Evolutionary conservation across 1,284 basidiomycete genomes (phyloP).

Genomic region (Apiotrichum mycotoxinovorans): DNA sequence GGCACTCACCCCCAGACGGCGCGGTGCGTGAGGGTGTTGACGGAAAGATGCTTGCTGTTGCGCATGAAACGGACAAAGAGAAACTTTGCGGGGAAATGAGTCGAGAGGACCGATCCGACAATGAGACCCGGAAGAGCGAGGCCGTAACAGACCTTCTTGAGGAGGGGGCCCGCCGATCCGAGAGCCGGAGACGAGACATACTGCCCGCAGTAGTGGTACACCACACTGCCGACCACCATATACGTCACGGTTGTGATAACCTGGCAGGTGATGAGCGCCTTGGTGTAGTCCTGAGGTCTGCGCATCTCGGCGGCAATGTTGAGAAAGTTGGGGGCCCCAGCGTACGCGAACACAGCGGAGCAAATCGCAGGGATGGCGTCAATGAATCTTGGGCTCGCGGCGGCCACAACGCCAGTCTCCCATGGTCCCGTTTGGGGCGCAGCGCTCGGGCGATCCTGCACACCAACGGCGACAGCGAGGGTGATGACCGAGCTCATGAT

Average conservation of each 20-base stretch:
- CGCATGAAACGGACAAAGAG: constrained; percentile 56
- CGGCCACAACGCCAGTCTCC: constrained; percentile 36
- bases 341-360: constrained; percentile 33
- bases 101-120: constrained; percentile 30
- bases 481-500: constrained; percentile 31
- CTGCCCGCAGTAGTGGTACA: constrained; percentile 15
- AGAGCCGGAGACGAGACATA: constrained; percentile 34
- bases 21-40: constrained; percentile 33
- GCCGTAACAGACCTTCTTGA: constrained; percentile 44
- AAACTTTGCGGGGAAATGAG: constrained; percentile 42
- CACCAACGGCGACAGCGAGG: constrained; percentile 39
- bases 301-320: constrained; percentile 42
- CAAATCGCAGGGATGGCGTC: constrained; percentile 34
- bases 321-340: constrained; percentile 28
- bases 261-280: constrained; percentile 28
- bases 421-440: constrained; percentile 35
- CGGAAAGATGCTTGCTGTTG: constrained; percentile 31
- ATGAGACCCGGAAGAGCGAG: constrained; percentile 38
- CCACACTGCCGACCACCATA: constrained; percentile 15
- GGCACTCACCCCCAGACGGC: constrained; percentile 24
- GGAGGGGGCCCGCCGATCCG: constrained; percentile 43
- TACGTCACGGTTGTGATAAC: constrained; percentile 20
- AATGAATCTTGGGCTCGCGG: constrained; percentile 26
- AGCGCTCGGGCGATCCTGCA: constrained; percentile 39
- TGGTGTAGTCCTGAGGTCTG: constrained; percentile 32